phyloP scores from a whole-genome alignment of 2,329 filamentous ascomycete genomes.

The Coniosporium tulheliwenetii region DNA sequence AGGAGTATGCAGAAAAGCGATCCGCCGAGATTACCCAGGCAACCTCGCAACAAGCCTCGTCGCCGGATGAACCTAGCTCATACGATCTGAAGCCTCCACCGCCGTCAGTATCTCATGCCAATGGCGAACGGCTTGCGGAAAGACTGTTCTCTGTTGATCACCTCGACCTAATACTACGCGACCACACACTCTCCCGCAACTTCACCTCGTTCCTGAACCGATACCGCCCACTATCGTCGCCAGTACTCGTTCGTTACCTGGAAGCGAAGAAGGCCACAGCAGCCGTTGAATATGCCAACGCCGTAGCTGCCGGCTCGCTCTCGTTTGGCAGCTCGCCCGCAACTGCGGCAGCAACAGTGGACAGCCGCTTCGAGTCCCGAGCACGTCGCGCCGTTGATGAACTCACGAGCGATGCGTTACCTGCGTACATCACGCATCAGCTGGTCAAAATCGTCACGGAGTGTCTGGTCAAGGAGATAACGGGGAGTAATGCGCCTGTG shows the following conservation, averaged over 20 bases:
- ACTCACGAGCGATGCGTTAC: conserved; percentile 24
- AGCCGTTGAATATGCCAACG: conserved; percentile 28
- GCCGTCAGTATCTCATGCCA: conserved; percentile 12
- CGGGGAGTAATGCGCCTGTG: conserved; percentile 22
- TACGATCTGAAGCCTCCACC: conserved; percentile 26
- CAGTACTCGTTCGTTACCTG: conserved; percentile 20
- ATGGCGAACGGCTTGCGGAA: conserved; percentile 19
- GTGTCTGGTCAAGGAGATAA: conserved; percentile 26
- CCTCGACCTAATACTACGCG: conserved; percentile 23
- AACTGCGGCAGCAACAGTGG: conserved; percentile 17
- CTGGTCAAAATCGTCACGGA: conserved; percentile 24
- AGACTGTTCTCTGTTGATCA: conserved; percentile 27
- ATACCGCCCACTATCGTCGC: conserved; percentile 19
- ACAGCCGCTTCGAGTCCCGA: conserved; percentile 20
- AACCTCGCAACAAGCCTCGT: neutral
- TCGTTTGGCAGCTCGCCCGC: conserved; percentile 5
- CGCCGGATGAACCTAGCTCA: conserved; percentile 10
- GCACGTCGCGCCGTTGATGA: conserved; percentile 15
- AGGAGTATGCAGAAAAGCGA: neutral
- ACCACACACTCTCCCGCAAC: conserved; percentile 16
- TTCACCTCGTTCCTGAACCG: conserved; percentile 23
- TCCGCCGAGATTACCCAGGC: neutral
- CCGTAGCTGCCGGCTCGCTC: conserved; percentile 19
- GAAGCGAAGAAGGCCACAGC: conserved; percentile 24
- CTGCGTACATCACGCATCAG: conserved; percentile 24